Conservation (phyloP, 768 basidiomycete genomes). For the Paxillus involutus region DNA sequence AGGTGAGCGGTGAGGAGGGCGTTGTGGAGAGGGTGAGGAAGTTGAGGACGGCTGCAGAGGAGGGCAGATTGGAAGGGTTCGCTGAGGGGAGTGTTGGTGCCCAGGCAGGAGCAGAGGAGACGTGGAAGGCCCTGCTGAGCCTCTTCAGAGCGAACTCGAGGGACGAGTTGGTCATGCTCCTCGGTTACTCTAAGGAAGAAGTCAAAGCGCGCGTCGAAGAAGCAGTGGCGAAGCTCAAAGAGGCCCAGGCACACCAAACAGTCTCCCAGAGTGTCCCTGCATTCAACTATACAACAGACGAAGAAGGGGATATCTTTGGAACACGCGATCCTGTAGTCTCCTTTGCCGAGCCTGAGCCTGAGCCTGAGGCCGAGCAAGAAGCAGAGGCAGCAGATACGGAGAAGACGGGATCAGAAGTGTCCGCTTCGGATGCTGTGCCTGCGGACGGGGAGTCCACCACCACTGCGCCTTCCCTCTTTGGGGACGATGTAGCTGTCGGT, state of each 20-base stretch:
- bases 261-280: slow-evolving; percentile 27
- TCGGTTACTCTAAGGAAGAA: slow-evolving; percentile 92
- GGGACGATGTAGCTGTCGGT: slow-evolving; percentile 67
- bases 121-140: slow-evolving; percentile 87
- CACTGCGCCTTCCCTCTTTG: slow-evolving; percentile 85
- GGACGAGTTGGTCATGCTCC: slow-evolving; percentile 84
- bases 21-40: slow-evolving; percentile 74
- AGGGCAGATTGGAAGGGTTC: slow-evolving; percentile 58
- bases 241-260: slow-evolving; percentile 28
- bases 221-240: slow-evolving; percentile 75
- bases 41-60: slow-evolving; percentile 62
- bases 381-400: slow-evolving; percentile 29
- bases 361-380: slow-evolving; percentile 31
- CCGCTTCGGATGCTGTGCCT: slow-evolving; percentile 64
- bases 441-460: slow-evolving; percentile 79
- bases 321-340: slow-evolving; percentile 79
- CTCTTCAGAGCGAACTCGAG: slow-evolving; percentile 88
- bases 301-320: slow-evolving; percentile 44
- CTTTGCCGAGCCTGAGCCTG: slow-evolving; percentile 71
- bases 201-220: slow-evolving; percentile 76
- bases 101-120: slow-evolving; percentile 42
- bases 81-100: slow-evolving; percentile 53
- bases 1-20: slow-evolving; percentile 70
- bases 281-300: slow-evolving; percentile 34
- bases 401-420: slow-evolving; percentile 64